These are phyloP conservation scores for Termitomyces bulborhizus DNA, from an alignment of 768 basidiomycete species.

Conservation along the genomic window DNA sequence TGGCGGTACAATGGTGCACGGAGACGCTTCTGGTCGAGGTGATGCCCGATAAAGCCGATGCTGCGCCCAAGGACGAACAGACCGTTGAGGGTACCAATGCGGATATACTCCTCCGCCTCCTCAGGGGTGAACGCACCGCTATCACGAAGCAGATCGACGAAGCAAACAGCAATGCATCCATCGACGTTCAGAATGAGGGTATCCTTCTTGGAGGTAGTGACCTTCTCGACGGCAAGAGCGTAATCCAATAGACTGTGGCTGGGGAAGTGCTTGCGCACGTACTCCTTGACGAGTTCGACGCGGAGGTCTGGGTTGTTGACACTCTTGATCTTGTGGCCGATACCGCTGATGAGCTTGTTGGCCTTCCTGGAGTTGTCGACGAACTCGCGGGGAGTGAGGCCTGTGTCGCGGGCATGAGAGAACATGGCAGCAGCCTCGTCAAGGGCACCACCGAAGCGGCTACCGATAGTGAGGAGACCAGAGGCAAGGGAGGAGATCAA, in stretches of 20 bases:
- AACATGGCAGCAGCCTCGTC: constrained; percentile 98
- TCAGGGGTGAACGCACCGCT: constrained; percentile 92
- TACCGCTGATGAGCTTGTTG: constrained; percentile 96
- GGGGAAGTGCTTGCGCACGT: constrained; percentile 93
- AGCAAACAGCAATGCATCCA: constrained; percentile 92
- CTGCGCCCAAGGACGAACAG: constrained; percentile 96
- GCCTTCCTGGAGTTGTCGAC: constrained; percentile 90
- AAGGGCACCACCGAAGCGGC: constrained; percentile 96
- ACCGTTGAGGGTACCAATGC: constrained; percentile 93
- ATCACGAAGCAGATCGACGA: constrained; percentile 90
- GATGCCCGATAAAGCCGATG: constrained; percentile 96
- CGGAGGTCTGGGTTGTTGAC: constrained; percentile 94
- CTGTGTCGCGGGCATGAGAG: constrained; percentile 84
- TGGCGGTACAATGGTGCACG: constrained; percentile 91
- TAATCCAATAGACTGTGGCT: constrained; percentile 90
- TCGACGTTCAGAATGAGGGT: constrained; percentile 97
- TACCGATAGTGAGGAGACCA: constrained; percentile 95
- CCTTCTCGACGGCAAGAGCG: constrained; percentile 94
- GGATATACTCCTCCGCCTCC: constrained; percentile 97
- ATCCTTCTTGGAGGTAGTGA: constrained; percentile 97
- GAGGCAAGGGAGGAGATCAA: constrained; percentile 94
- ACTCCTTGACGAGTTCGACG: constrained; percentile 94
- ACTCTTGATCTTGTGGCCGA: constrained; percentile 99
- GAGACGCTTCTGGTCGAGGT: constrained; percentile 94
- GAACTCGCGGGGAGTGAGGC: constrained; percentile 96